These are phyloP conservation scores for Xeromyces bisporus DNA, from an alignment of 495 filamentous ascomycete species.

Conservation along the genomic window DNA sequence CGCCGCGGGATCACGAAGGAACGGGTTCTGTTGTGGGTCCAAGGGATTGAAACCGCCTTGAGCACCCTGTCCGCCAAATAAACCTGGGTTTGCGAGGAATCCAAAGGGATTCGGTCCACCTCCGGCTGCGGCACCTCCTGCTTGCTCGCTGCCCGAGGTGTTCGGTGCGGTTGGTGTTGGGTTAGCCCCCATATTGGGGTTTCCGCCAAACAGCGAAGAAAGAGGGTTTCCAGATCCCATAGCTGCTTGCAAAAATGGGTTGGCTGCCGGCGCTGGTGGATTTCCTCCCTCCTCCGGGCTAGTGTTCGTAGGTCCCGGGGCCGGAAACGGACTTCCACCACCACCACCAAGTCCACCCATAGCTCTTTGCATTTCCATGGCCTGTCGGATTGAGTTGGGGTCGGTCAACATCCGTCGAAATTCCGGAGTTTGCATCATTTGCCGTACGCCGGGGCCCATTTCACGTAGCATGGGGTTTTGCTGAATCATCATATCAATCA, in stretches of 20 bases:
- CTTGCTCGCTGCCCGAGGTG: slow-evolving; percentile 9
- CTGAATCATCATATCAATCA: slow-evolving; percentile 84
- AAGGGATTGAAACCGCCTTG: slow-evolving; percentile 26
- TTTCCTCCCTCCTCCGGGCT: slow-evolving; percentile 21
- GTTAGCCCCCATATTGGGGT: slow-evolving; percentile 15
- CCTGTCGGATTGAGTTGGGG: slow-evolving; percentile 62
- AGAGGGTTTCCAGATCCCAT: slow-evolving; percentile 54
- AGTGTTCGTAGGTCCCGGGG: slow-evolving; percentile 74
- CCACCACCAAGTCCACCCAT: slow-evolving; percentile 41
- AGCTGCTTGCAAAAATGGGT: slow-evolving; percentile 26
- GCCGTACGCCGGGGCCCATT: slow-evolving; percentile 62
- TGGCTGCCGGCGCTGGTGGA: slow-evolving; percentile 12
- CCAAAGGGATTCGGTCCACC: slow-evolving; percentile 34
- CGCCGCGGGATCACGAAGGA: slow-evolving; percentile 32
- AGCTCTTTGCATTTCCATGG: slow-evolving; percentile 58
- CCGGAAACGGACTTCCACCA: slow-evolving; percentile 51
- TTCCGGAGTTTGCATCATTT: slow-evolving; percentile 69
- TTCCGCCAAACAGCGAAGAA: slow-evolving; percentile 44
- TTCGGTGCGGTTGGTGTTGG: slow-evolving; percentile 8
- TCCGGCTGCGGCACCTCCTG: slow-evolving; percentile 6
- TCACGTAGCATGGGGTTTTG: slow-evolving; percentile 75
- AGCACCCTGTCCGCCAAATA: slow-evolving; percentile 17
- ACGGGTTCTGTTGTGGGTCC: slow-evolving; percentile 28
- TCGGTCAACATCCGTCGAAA: slow-evolving; percentile 95
- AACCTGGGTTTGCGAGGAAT: slow-evolving; percentile 29